Base-by-base conservation (phyloP, 2,329 filamentous ascomycete species). In the Diaporthe citri region DNA sequence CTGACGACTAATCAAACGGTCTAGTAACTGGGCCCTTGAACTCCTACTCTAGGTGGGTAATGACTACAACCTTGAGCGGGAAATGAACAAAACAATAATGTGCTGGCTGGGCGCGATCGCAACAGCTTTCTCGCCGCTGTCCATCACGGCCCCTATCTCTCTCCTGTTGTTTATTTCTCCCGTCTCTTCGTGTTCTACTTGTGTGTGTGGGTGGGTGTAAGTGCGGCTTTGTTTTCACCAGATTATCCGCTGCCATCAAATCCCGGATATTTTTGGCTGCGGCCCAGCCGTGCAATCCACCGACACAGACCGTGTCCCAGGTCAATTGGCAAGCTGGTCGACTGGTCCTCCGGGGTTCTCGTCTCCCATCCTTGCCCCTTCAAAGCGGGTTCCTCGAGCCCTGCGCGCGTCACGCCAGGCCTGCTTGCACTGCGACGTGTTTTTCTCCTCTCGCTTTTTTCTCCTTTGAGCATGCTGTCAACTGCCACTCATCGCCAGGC, bases 211-310 rank as follows among this genome's bases (percentile, higher is more conserved):
- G 60, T 31, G 41, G 25, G 62, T 51, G 22, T 66, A 51, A 48
- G 64, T 69, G 64, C 64, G 64, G 48, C 64, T 22, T 55, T 28
- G 48, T 41, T 52, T 4, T 55, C 64, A 41, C 34, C 64, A 69
- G 34, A 69, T 69, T 55, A 55, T 69, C 64, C 64, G 64, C 46
- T 20, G 8, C 46, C 4, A 15, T 15, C 46, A 67, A 67, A 25
- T 67, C 15, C 43, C 62, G 43, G 62, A 39, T 67, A 51, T 67
- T 67, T 67, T 52, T 51, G 46, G 64, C 46, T 39, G 31, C 46
- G 31, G 46, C 64, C 64, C 62, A 67, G 46, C 31, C 34, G 46
- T 25, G 31, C 46, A 67, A 52, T 55, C 64, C 64, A 52, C 64
- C 46, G 22, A 28, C 2, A 34, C 46, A 67, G 31, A 36, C 64